Evolutionary conservation across 2,329 filamentous ascomycete species (phyloP).

Genomic region (Orbilia oligospora): DNA sequence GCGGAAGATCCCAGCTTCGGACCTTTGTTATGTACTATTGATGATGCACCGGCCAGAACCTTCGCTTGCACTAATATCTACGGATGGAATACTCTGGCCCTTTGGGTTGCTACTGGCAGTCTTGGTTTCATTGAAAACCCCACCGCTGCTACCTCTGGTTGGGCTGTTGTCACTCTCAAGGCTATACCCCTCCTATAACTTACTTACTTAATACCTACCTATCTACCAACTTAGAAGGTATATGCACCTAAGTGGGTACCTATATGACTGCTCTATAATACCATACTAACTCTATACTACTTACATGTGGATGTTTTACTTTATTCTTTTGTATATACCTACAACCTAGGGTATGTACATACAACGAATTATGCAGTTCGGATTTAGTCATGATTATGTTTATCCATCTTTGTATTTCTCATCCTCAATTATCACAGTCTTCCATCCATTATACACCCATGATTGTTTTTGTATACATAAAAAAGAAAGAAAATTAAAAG

Average conservation of each 20-base stretch:
- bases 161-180: conserved; percentile 4
- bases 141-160: neutral
- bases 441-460: neutral
- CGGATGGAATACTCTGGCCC: conserved; percentile 29
- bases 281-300: too few species aligned
- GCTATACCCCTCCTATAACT: neutral
- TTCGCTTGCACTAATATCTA: conserved; percentile 11
- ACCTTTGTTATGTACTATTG: neutral
- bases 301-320: too few species aligned
- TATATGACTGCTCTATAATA: too few species aligned
- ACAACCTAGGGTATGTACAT: too few species aligned
- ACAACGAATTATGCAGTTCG: too few species aligned
- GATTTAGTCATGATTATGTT: neutral
- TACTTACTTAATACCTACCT: neutral
- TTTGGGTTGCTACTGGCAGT: neutral
- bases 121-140: neutral
- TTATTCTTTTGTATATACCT: too few species aligned
- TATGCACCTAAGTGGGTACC: too few species aligned
- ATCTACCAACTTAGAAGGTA: too few species aligned
- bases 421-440: neutral
- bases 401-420: neutral
- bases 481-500: neutral
- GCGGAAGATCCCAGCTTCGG: neutral
- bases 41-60: neutral
- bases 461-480: neutral